Conservation (phyloP, 1,284 basidiomycete genomes). For the Cutaneotrichosporon mucoides region DNA sequence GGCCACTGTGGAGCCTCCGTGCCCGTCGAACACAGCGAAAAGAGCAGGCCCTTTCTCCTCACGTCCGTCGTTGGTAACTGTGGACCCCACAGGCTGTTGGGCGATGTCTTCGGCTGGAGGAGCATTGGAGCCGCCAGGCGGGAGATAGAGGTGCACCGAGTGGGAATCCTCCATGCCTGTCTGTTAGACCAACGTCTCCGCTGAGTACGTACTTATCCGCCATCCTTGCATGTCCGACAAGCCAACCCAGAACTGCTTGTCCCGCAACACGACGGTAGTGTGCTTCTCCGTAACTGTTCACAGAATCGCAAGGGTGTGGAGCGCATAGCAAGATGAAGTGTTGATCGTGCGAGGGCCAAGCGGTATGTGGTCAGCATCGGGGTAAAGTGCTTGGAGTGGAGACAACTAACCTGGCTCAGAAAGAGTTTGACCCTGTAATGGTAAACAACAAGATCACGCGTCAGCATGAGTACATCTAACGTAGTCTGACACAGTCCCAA, state of each 20-base stretch:
- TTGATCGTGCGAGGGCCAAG: slow-evolving; percentile 3
- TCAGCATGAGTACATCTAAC: slow-evolving; percentile 8
- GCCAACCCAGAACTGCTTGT: slow-evolving; percentile 70
- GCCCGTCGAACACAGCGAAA: slow-evolving; percentile 97
- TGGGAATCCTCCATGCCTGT: slow-evolving; percentile 94
- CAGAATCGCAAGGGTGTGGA: background rate
- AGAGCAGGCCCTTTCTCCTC: slow-evolving; percentile 63
- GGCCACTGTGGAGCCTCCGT: slow-evolving; percentile 88
- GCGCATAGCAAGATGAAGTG: background rate
- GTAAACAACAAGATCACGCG: background rate
- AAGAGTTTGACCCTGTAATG: slow-evolving; percentile 47
- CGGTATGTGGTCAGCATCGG: background rate
- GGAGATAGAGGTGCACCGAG: slow-evolving; percentile 63
- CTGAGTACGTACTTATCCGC: slow-evolving; percentile 81
- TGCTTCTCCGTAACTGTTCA: slow-evolving; percentile 70
- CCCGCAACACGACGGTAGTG: slow-evolving; percentile 69
- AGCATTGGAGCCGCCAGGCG: slow-evolving; percentile 24
- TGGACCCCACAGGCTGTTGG: slow-evolving; percentile 47
- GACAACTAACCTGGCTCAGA: slow-evolving; percentile 46
- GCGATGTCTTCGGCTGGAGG: slow-evolving; percentile 52
- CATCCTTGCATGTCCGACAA: slow-evolving; percentile 99
- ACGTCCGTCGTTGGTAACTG: slow-evolving; percentile 50
- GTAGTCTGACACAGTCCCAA: too few relatives aligned
- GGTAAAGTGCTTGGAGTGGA: background rate
- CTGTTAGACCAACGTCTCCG: slow-evolving; percentile 1